A percentile compares a stretch with the other conserved stretches of the same genome.
Conservation (phyloP, 1,284 basidiomycete genomes). For the Exsudoporus floridanus region DNA sequence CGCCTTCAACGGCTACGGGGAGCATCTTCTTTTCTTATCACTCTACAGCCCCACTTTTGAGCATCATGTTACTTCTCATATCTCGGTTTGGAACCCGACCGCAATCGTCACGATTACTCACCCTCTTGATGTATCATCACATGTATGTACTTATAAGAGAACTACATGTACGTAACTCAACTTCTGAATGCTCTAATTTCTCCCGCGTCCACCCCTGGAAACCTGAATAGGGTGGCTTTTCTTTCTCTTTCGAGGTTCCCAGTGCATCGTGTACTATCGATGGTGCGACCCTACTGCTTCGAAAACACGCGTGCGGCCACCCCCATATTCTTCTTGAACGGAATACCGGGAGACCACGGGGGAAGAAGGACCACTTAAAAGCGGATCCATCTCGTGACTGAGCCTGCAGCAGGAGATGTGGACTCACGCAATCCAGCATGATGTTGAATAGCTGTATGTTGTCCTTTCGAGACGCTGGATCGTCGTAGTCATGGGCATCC, state of each 20-base stretch:
- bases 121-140: too few species aligned
- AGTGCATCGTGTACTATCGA: conserved; percentile 12
- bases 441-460: background rate
- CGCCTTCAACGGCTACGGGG: background rate
- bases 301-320: background rate
- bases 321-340: too few species aligned
- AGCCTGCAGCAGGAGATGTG: background rate
- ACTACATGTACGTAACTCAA: too few species aligned
- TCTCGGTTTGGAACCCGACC: background rate
- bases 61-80: background rate
- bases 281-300: background rate
- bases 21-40: background rate
- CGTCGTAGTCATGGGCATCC: background rate
- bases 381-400: background rate
- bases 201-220: too few species aligned
- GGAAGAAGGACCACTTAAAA: background rate
- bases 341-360: background rate
- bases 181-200: too few species aligned
- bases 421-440: background rate
- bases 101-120: too few species aligned
- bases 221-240: conserved; percentile 33
- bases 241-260: background rate
- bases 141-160: too few species aligned
- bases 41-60: background rate
- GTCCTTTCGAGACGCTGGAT: background rate